Conservation (phyloP, 1,139 yeast genomes). For the Debaryomyces singareniensis region DNA sequence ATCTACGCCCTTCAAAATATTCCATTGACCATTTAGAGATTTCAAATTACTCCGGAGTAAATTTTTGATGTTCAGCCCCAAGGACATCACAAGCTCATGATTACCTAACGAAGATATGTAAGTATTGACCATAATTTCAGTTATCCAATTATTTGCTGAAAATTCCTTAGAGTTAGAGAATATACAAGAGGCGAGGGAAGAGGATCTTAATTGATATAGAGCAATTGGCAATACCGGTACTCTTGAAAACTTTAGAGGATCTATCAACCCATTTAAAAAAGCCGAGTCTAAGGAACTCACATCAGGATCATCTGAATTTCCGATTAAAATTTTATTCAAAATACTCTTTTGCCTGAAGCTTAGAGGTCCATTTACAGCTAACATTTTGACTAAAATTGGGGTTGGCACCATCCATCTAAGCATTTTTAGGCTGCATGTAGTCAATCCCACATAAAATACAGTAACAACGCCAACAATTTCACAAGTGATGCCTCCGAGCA, state of each 20-base stretch:
- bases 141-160: slow-evolving; percentile 16
- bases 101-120: slow-evolving; percentile 37
- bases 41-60: neutral
- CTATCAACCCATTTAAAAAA: slow-evolving; percentile 28
- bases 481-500: slow-evolving; percentile 32
- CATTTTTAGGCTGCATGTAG: slow-evolving; percentile 35
- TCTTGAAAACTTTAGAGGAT: slow-evolving; percentile 35
- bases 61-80: slow-evolving; percentile 6
- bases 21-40: neutral
- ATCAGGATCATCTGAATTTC: slow-evolving; percentile 11
- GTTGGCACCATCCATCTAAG: slow-evolving; percentile 34
- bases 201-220: slow-evolving; percentile 33
- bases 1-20: slow-evolving; percentile 17
- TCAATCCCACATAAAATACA: slow-evolving; percentile 36
- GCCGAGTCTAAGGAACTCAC: slow-evolving; percentile 31
- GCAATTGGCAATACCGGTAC: slow-evolving; percentile 37
- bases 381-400: slow-evolving; percentile 24
- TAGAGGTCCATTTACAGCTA: slow-evolving; percentile 13
- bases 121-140: slow-evolving; percentile 31
- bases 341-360: slow-evolving; percentile 5
- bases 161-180: slow-evolving; percentile 11
- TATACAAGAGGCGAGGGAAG: slow-evolving; percentile 27
- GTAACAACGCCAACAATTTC: slow-evolving; percentile 39
- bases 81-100: slow-evolving; percentile 20
- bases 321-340: slow-evolving; percentile 15